phyloP scores from a whole-genome alignment of 2,329 filamentous ascomycete species.

The Ophiosphaerella narmari region DNA sequence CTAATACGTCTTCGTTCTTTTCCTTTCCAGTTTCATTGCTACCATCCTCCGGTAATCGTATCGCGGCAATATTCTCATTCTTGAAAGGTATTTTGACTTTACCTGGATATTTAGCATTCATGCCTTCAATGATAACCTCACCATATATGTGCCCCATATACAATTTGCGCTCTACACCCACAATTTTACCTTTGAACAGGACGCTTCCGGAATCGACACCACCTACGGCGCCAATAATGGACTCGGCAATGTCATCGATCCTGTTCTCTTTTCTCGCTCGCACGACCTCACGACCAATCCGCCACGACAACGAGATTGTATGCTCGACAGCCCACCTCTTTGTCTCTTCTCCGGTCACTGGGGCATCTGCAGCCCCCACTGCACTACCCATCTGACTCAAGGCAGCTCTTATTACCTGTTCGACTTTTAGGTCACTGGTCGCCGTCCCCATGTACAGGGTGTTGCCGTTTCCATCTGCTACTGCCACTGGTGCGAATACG shows the following conservation, averaged over 20 bases:
- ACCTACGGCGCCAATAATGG: conserved; percentile 51
- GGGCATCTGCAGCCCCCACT: conserved; percentile 44
- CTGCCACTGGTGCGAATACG: conserved; percentile 45
- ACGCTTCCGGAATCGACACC: conserved; percentile 43
- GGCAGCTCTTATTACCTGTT: conserved; percentile 44
- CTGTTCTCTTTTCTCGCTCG: conserved; percentile 41
- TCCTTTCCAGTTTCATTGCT: conserved; percentile 35
- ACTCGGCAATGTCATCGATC: conserved; percentile 44
- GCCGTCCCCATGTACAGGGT: conserved; percentile 46
- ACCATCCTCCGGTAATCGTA: conserved; percentile 31
- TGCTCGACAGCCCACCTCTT: conserved; percentile 46
- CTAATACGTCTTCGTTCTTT: conserved; percentile 49
- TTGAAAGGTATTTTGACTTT: conserved; percentile 70
- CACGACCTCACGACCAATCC: conserved; percentile 45
- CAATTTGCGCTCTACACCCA: conserved; percentile 49
- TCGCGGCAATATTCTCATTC: conserved; percentile 73
- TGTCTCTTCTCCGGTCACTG: conserved; percentile 45
- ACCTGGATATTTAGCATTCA: conserved; percentile 42
- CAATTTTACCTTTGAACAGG: conserved; percentile 53
- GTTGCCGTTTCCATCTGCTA: conserved; percentile 51
- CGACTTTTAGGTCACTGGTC: conserved; percentile 45
- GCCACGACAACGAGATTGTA: conserved; percentile 46
- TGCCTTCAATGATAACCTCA: conserved; percentile 47
- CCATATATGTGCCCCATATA: conserved; percentile 51
- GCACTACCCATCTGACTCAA: conserved; percentile 44